phyloP scores from a whole-genome alignment of 192 early-diverging fungal species.

The Entophlyctis helioformis region DNA sequence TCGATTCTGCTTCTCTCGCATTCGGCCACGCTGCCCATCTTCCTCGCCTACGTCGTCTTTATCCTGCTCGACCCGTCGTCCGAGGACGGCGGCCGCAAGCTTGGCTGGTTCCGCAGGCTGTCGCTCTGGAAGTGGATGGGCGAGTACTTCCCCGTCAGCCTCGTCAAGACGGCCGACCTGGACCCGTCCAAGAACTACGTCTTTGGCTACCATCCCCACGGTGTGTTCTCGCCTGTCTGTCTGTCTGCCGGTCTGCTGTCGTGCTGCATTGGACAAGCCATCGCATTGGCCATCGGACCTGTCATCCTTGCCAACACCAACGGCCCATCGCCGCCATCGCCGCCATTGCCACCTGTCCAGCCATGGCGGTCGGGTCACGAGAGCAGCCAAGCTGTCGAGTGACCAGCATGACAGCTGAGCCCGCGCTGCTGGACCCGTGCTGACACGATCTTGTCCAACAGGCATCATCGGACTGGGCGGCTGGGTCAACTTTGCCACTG shows the following conservation, averaged over 20 bases:
- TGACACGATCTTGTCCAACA: background rate
- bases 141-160: constrained; percentile 66
- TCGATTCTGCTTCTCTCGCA: no score
- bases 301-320: no score
- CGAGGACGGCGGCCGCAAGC: constrained; percentile 64
- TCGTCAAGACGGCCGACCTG: constrained; percentile 73
- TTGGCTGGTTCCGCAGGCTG: constrained; percentile 33
- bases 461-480: constrained; percentile 79
- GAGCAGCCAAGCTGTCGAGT: no score
- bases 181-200: constrained; percentile 78
- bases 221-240: no score
- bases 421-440: no score
- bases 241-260: no score
- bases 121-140: constrained; percentile 65
- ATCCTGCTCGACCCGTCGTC: constrained; percentile 62
- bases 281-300: no score
- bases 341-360: no score
- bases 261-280: no score
- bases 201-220: constrained; percentile 87
- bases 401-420: no score
- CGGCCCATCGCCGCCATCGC: no score
- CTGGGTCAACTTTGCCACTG: constrained; percentile 69
- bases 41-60: constrained; percentile 63
- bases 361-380: no score
- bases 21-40: constrained; percentile 21